Base-by-base conservation (phyloP, 495 filamentous ascomycete genomes). In the Immersiella caudata region DNA sequence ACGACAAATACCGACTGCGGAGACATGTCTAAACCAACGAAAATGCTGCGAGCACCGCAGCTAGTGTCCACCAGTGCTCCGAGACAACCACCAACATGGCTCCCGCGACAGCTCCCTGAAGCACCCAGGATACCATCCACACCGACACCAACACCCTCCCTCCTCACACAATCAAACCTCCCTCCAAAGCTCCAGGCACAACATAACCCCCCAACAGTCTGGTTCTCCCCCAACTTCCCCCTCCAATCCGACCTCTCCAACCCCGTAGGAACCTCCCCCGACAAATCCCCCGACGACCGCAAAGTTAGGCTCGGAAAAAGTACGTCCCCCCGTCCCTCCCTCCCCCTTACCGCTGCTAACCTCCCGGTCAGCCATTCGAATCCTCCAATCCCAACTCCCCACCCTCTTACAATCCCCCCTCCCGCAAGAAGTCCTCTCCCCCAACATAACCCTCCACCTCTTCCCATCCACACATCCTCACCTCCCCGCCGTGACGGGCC, bases 401-500 rank as follows among this genome's bases (percentile, higher is more conserved):
- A 92, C 90, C 16, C 86, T 99, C 27, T 85, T 99, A 20, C 89
- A 91, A 71, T 90, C 93, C 9, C 89, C 88, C 6, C 85, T 97
- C 0, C 95, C 95, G 1, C 87, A 89, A 56, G 88, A 92, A 54
- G 91, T 99, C 71, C 91, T 99, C 71, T 91, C 91, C 0, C 95
- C 94, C 0, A 87, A 88, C 73, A 95, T 98, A 68, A 90, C 88
- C n/a, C 88, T 99, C 27, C 91, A 96, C 78, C 91, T 98, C 64
- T 99, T 99, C 80, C 95, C 95, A 27, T 93, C 93, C 2, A 97
- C 95, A 0, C 96, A 99, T 73, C 96, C 93, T 2, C 91, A 97
- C 75, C 91, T 99, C 14, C 95, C 95, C 57, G 91, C 88, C 9
- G 96, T 97, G 59, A 89, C 91, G 6, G 95, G 95, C 52, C 87